Evolutionary conservation across 179 eudicot species (phyloP).

Genomic region (Silene vulgaris): DNA sequence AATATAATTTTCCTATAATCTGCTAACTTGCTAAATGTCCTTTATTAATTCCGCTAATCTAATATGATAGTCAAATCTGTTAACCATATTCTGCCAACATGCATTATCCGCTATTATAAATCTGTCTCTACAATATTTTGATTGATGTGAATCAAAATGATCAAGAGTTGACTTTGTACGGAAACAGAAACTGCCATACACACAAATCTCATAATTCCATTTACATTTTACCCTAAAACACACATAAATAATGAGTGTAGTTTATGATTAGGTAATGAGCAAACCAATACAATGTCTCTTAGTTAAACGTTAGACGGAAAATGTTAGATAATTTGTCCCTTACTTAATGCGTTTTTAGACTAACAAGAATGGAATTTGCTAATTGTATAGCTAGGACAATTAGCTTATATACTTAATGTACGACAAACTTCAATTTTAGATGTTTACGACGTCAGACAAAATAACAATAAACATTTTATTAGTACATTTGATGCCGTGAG

Average conservation of each 20-base stretch:
- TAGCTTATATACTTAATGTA: conserved; percentile 7
- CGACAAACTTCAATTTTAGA: conserved; percentile 21
- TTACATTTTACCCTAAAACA: conserved; percentile 6
- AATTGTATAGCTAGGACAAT: conserved; percentile 3
- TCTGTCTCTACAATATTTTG: no score
- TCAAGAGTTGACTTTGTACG: background rate
- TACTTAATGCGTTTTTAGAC: conserved; percentile 10
- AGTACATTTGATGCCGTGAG: conserved; percentile 21
- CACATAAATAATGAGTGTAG: background rate
- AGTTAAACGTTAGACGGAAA: conserved; percentile 10
- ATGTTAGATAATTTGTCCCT: conserved; percentile 8
- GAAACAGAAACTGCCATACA: background rate
- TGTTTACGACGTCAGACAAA: conserved; percentile 22
- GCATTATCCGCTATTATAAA: no score
- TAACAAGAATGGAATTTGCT: conserved; percentile 20
- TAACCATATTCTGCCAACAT: no score
- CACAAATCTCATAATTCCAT: background rate
- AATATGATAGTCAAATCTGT: no score
- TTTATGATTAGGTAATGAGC: conserved; percentile 19
- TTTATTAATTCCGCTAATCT: no score
- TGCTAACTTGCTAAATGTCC: no score
- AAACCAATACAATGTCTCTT: conserved; percentile 6
- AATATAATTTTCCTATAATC: no score
- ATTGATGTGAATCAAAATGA: background rate
- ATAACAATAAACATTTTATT: background rate